phyloP scores from a whole-genome alignment of 208 protist genomes.

The Acanthamoeba lenticulata region DNA sequence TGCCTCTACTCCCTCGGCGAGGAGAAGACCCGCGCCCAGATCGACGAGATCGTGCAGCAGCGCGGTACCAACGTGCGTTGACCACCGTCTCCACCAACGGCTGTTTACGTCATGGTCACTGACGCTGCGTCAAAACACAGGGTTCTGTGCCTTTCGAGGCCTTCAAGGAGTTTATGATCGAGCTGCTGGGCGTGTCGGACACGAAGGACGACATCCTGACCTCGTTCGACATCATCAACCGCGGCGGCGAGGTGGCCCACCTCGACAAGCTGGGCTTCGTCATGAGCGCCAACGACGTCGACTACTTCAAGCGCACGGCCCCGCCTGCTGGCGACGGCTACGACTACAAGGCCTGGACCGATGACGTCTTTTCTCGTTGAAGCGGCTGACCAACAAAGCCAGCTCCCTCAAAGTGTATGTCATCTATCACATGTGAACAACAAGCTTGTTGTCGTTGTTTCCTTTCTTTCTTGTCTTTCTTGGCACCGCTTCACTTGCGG shows the following conservation, averaged over 20 bases:
- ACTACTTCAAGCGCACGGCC: conserved; percentile 67
- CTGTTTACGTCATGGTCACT: background rate
- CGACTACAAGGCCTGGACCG: conserved; percentile 58
- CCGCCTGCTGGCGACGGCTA: conserved; percentile 14
- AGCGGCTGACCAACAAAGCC: no score
- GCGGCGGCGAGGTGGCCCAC: background rate
- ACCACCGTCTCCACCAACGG: background rate
- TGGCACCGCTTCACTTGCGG: background rate
- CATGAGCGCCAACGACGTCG: conserved; percentile 43
- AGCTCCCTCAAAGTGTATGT: no score
- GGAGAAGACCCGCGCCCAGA: conserved; percentile 16
- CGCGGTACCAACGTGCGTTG: conserved; percentile 9
- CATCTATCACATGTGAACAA: no score
- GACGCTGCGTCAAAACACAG: background rate
- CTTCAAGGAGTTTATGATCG: conserved; percentile 67
- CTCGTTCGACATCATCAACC: conserved; percentile 44
- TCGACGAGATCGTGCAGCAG: conserved; percentile 28
- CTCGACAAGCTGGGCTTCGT: background rate
- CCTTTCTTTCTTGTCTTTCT: no score
- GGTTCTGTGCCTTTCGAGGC: background rate
- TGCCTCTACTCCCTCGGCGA: conserved; percentile 73
- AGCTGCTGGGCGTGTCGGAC: conserved; percentile 18
- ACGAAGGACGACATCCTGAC: conserved; percentile 63
- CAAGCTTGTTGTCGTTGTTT: no score
- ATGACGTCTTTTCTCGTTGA: conserved; percentile 47